phyloP scores from a whole-genome alignment of 768 basidiomycete species.

The Amanita brunnescens region DNA sequence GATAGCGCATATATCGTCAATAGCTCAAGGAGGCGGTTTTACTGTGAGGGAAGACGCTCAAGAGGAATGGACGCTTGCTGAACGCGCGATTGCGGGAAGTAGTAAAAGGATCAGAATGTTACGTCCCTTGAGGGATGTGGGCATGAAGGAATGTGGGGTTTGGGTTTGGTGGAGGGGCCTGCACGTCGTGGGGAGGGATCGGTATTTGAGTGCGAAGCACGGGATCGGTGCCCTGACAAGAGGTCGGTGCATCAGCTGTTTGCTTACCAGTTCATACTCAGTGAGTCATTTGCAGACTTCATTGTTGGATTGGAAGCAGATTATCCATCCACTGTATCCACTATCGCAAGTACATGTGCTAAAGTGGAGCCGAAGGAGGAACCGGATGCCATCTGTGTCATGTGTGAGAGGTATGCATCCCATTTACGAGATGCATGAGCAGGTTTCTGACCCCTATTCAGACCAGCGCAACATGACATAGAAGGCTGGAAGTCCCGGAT shows the following conservation, averaged over 20 bases:
- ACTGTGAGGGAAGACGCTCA: conserved; percentile 57
- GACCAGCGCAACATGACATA: conserved; percentile 54
- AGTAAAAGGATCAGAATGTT: conserved; percentile 38
- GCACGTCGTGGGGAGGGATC: conserved; percentile 30
- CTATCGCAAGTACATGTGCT: conserved; percentile 71
- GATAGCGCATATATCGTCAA: conserved; percentile 61
- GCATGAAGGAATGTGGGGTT: conserved; percentile 10
- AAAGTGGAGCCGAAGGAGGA: conserved; percentile 65
- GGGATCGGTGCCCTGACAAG: conserved; percentile 62
- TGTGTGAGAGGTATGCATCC: conserved; percentile 55
- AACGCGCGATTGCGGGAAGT: conserved; percentile 4
- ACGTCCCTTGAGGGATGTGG: conserved; percentile 59
- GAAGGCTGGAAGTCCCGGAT: conserved; percentile 70
- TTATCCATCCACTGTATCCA: conserved; percentile 82
- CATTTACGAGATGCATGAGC: background rate
- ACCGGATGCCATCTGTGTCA: conserved; percentile 38
- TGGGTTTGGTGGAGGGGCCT: conserved; percentile 14
- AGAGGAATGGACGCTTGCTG: conserved; percentile 53
- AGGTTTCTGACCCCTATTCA: conserved; percentile 16
- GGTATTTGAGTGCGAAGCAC: conserved; percentile 35
- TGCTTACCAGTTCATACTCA: background rate
- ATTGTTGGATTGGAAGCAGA: conserved; percentile 73
- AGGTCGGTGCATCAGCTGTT: conserved; percentile 34
- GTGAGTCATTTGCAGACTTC: conserved; percentile 43
- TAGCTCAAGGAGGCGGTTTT: conserved; percentile 73